Base-by-base conservation (phyloP, 2,329 filamentous ascomycete species). In the Epichloe sp. region DNA sequence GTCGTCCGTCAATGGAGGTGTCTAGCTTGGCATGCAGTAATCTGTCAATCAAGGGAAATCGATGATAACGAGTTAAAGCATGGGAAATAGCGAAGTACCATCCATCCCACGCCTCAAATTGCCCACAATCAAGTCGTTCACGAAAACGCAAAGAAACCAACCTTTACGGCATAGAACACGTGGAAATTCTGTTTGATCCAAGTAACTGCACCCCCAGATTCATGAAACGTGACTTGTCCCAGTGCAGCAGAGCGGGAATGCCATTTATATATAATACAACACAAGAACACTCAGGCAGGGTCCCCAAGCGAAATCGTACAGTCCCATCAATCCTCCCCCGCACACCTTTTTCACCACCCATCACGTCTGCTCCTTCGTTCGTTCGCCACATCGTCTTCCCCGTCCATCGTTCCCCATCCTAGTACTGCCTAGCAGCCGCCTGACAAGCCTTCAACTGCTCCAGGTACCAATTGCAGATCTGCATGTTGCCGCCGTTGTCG, bases 381-480 rank as follows among this genome's bases (percentile, higher is more conserved):
- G 15, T 10, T 44, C 8, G 7, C 47, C 34, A 14, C 31, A 19
- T 48, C 19, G n/a, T 37, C 44, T 17, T 17, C 34, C 48, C 47
- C 38, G 44, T 53, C 40, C 44, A 44, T 42, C 40, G 21, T 47
- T n/a, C 4, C 37, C 31, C 8, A 40, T n/a, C 44, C 66, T 81
- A 88, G 72, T 88, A 87, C 61, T 74, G 80, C 69, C 75, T 80
- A 51, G 86, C 83, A 60, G 87, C 86, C 57, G 79, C 73, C 76
- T 91, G 86, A 77, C 86, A 91, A 52, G 86, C 85, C 78, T 90
- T 91, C 70, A 98, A 77, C 79, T 98, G 91, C 69, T 98, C 93
- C 62, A 98, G 74, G 70, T 98, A 98, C 90, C 91, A 98, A 59
- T 86, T 86, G 75, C 93, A 98, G 66, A 96, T 94, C 66, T 85